Percentiles rank a stretch among this genome's conserved stretches.
phyloP scores from a whole-genome alignment of 257 asterid species.

The Nicotiana knightiana region DNA sequence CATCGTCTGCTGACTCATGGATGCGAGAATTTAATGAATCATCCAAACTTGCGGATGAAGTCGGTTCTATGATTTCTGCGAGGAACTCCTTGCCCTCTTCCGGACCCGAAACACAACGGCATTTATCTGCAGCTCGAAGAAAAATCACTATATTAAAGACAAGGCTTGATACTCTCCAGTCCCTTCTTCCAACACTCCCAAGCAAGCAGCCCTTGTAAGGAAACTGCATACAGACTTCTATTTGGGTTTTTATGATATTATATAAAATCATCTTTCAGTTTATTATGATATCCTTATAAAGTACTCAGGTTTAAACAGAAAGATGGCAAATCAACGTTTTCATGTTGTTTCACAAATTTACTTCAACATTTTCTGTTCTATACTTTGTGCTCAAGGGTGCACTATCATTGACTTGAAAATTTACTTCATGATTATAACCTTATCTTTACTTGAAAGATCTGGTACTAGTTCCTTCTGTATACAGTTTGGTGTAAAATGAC shows the following conservation, averaged over 20 bases:
- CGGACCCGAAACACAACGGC: constrained; percentile 17
- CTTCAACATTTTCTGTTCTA: background rate
- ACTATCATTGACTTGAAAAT: background rate
- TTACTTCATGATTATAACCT: background rate
- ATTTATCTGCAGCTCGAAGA: constrained; percentile 20
- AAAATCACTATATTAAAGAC: constrained; percentile 21
- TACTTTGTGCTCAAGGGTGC: background rate
- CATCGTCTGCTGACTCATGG: constrained; percentile 24
- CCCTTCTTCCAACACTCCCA: constrained; percentile 18
- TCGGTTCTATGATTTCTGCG: constrained; percentile 10
- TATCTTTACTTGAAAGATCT: no score
- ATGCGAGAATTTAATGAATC: constrained; percentile 18
- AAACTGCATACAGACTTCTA: background rate
- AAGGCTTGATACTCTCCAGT: constrained; percentile 19
- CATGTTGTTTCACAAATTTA: background rate
- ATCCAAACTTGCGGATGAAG: constrained; percentile 21
- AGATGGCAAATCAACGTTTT: background rate
- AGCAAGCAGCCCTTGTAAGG: constrained; percentile 19
- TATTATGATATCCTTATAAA: background rate
- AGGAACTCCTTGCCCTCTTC: constrained; percentile 14
- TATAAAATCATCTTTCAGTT: background rate
- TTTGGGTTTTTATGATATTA: background rate
- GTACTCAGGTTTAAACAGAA: background rate
- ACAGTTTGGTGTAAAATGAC: background rate
- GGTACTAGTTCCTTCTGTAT: background rate